Evolutionary conservation across 148 eudicot species (phyloP).

Genomic region (Spergularia marina): DNA sequence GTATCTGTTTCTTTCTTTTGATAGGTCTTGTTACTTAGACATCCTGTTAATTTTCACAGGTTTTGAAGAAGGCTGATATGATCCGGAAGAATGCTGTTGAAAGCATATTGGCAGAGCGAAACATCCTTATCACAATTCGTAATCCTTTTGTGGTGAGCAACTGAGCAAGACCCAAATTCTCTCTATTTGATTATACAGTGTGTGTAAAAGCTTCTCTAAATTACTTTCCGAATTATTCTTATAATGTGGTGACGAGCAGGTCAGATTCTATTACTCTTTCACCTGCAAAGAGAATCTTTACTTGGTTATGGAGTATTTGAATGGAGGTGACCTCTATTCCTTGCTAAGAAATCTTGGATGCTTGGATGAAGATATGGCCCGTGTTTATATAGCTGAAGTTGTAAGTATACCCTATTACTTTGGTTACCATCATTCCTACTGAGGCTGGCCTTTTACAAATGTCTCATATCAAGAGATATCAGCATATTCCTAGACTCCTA

Average conservation of each 20-base stretch:
- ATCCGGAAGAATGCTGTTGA: constrained; percentile 95
- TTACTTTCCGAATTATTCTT: constrained; percentile 23
- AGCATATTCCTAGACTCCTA: constrained; percentile 6
- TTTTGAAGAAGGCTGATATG: constrained; percentile 96
- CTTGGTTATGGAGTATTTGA: constrained; percentile 96
- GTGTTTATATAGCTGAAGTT: constrained; percentile 93
- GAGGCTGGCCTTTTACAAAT: not conserved
- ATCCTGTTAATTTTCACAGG: constrained; percentile 47
- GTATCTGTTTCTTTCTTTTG: not conserved
- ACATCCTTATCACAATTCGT: constrained; percentile 82
- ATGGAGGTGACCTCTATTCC: constrained; percentile 98
- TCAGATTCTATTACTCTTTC: constrained; percentile 96
- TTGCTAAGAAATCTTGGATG: constrained; percentile 85
- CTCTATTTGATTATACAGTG: not conserved
- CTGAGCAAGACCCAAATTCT: constrained; percentile 42
- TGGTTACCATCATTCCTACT: not conserved
- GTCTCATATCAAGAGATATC: not conserved
- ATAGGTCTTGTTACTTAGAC: constrained; percentile 12
- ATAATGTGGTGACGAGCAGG: constrained; percentile 57
- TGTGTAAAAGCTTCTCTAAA: constrained; percentile 27
- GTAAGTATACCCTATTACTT: constrained; percentile 44
- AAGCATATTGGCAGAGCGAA: constrained; percentile 97
- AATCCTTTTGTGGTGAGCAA: constrained; percentile 95
- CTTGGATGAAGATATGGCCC: constrained; percentile 97
- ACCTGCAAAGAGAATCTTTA: constrained; percentile 97